Conservation (phyloP, 1,139 yeast genomes). For the Blastobotrys elegans region DNA sequence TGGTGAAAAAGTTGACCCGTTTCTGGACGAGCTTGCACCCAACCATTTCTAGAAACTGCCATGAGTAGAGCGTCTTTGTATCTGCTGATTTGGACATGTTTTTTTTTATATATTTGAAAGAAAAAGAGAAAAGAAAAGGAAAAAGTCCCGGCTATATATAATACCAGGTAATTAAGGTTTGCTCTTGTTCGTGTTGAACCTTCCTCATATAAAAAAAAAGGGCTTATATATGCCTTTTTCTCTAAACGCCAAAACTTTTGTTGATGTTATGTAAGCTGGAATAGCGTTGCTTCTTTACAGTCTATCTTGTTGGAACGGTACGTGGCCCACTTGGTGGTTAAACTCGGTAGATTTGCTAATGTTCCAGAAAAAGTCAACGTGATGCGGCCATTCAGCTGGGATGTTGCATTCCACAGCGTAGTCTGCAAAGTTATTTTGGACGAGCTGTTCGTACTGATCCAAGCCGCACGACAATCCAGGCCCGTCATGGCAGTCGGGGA, state of each 20-base stretch:
- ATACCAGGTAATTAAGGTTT: too few species aligned
- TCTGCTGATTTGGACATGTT: too few species aligned
- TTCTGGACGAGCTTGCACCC: not conserved
- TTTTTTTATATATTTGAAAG: too few species aligned
- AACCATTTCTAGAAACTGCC: not conserved
- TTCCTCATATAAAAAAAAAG: too few species aligned
- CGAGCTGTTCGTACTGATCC: slow-evolving; percentile 2
- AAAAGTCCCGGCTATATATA: too few species aligned
- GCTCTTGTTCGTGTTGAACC: too few species aligned
- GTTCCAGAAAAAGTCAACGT: slow-evolving; percentile 8
- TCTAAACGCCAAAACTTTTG: too few species aligned
- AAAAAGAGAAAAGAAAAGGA: not conserved
- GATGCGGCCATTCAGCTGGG: slow-evolving; percentile 1
- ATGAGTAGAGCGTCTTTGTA: not conserved
- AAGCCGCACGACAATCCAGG: slow-evolving; percentile 33
- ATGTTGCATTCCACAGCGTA: slow-evolving; percentile 4
- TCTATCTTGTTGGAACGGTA: slow-evolving; percentile 3
- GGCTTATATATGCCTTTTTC: too few species aligned
- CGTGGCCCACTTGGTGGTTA: not conserved
- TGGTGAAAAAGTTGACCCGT: slow-evolving; percentile 1
- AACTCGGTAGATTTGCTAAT: not conserved
- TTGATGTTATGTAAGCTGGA: too few species aligned
- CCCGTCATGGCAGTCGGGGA: slow-evolving; percentile 48
- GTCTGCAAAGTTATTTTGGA: not conserved
- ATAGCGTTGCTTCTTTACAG: too few species aligned